Evolutionary conservation across 1,284 basidiomycete species (phyloP), one percentile per base, ranked within the genome.

Genomic region (Cryptococcus floricola): DNA sequence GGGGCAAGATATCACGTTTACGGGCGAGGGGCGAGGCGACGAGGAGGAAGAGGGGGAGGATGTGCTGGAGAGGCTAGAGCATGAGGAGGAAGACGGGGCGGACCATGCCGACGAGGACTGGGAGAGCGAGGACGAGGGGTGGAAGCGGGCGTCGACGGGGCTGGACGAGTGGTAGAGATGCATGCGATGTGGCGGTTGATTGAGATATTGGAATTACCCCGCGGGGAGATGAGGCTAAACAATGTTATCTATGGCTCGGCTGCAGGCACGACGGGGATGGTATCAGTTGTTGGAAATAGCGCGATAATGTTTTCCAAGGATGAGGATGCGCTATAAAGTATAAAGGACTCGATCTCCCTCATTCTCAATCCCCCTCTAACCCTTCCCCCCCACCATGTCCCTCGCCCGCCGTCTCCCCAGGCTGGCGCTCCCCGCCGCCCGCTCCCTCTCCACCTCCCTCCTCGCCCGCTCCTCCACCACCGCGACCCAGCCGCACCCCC

Each of bases 401-500:
- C 27, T 43, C 52, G 62, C 54, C 10, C 27, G 56, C 31, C 48
- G 56, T 25, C 54, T 56, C 31, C 39, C 53, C 19, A 37, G 39
- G 13, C 52, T 45, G 23, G 28, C 53, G 14, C 38, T 14, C 23
- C 39, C 43, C 38, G 44, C 44, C 52, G 37, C 63, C 28, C 63
- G 69, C 49, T 51, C 57, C 19, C 45, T 69, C 49, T 45, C 52
- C 51, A 59, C 67, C 45, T 9, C 56, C 8, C 52, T 65, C 9
- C 18, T 48, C n/a, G n/a, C n/a, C 31, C 28, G 42, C 14, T 65
- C 65, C 34, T 74, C 73, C 16, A 74, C 75, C 38, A 74, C 71
- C 14, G 74, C 76, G 5, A 70, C 69, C 47, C 70, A 74, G 50
- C 70, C 72, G 10, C 69, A 72, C 58, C 73, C 75, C n/a, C 44